Evolutionary conservation across 345 rosid genomes (phyloP), one percentile per base, ranked within the genome.

Genomic region (Lepidium aucheri): DNA sequence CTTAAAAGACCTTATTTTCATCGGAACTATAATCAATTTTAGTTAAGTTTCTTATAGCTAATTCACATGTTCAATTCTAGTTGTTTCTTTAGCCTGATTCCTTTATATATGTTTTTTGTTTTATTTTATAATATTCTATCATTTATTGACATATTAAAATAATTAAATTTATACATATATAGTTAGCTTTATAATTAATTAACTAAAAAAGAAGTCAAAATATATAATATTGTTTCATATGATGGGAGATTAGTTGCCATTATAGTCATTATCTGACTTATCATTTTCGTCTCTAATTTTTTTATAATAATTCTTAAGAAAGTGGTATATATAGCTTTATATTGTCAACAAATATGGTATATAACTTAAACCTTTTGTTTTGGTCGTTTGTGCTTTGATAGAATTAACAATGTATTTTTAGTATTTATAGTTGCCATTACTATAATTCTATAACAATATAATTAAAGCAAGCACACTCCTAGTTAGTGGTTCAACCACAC

Each of bases 211-310:
- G 20, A 58, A 50, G 73, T 68, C 73, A 59, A 68, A 34, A 68
- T 39, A 49, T 59, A 68, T 40, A 30, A 7, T 40, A 49, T 39
- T 40, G 8, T 28, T 47, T 30, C 34, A 59, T 41, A 39, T 59
- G 73, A 52, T 59, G 60, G 67, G 43, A 40, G 44, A 69, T 69
- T 59, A 59, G 67, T 69, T 66, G 59, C 73, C 66, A 50, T 32
- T 50, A 49, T 5, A 68, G 59, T 68, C 24, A 34, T 59, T 49
- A 50, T 59, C 60, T 14, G 59, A 50, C 66, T 68, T 42, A 11
- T 66, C 20, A 3, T 50, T 38, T 12, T 6, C 32, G 36, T 32
- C 26, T 4, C 15, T 38, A 7, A 5, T 36, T 54, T 47, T 57
- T 57, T 47, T 16, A 68, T 38, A 24, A 4, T 38, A 36, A 38